Evolutionary conservation across 805 yeast species (phyloP).

Genomic region (Barnettozyma salicaria): DNA sequence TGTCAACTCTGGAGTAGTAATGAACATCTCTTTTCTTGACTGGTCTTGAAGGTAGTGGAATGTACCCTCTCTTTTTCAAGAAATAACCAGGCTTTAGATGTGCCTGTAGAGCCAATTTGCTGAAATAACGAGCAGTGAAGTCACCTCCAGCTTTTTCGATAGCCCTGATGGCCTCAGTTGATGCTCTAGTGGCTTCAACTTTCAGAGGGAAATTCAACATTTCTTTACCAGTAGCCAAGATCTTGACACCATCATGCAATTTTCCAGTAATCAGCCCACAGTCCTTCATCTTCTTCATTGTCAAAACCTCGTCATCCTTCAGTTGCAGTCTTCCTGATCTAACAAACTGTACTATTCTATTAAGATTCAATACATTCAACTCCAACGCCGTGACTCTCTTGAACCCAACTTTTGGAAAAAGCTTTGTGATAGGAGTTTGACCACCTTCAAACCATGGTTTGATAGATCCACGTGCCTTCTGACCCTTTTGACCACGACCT

Average conservation of each 20-base stretch:
- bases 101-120: constrained; percentile 61
- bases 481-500: constrained; percentile 98
- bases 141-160: constrained; percentile 71
- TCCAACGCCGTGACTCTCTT: constrained; percentile 53
- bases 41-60: constrained; percentile 85
- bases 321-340: constrained; percentile 58
- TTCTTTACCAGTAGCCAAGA: constrained; percentile 62
- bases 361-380: constrained; percentile 50
- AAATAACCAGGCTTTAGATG: constrained; percentile 73
- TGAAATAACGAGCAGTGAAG: constrained; percentile 67
- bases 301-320: constrained; percentile 54
- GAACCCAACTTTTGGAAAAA: constrained; percentile 84
- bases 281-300: constrained; percentile 71
- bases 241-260: constrained; percentile 72
- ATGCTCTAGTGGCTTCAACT: constrained; percentile 80
- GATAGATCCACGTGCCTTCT: constrained; percentile 88
- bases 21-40: constrained; percentile 73
- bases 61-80: constrained; percentile 61
- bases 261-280: constrained; percentile 68
- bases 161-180: constrained; percentile 62
- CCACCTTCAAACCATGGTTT: constrained; percentile 98
- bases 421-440: constrained; percentile 84
- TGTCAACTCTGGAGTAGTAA: constrained; percentile 63
- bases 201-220: constrained; percentile 51
- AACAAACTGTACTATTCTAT: constrained; percentile 64